Evolutionary conservation across 495 filamentous ascomycete genomes (phyloP), one percentile per base, ranked within the genome.

Genomic region (Penicillium lagena): DNA sequence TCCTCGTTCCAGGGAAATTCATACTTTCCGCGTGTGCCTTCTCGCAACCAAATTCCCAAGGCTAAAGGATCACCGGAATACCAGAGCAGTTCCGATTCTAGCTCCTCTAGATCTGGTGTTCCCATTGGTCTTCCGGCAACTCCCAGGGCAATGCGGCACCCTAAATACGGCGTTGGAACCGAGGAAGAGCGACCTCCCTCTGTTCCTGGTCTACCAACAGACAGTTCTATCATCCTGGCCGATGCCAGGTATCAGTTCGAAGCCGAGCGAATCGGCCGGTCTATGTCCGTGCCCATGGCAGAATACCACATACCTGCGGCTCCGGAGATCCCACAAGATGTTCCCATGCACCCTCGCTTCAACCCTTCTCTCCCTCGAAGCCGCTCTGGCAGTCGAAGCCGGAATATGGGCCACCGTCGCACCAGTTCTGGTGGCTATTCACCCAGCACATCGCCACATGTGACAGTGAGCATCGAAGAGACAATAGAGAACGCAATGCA

Each of bases 71-170:
- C 67, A 51, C 75, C 53, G 47, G 73, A 54, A 59, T 77, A 50
- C 58, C 66, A 56, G 60, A 72, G 63, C 47, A 66, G 62, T 43
- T 71, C 63, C 27, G 70, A 67, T 28, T 72, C 70, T 0, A 59
- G 56, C 44, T 71, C 69, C 0, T 66, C 67, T 7, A 61, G 67
- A 9, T 65, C 71, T 10, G 69, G 65, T 0, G 51, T 54, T n/a
- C 60, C 56, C 4, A 7, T 89, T 43, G 89, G 89, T 2, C 72
- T 95, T 1, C 87, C 89, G 35, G 86, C 88, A 4, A 94, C 88
- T 7, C 88, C 89, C 14, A 75, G 83, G 65, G 87, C 88, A 2
- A 93, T 94, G 88, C 78, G 85, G 22, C 81, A 90, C 58, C 79
- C 81, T 3, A 82, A 83, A 38, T 82, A 89, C 50, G 67, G 56